phyloP scores from a whole-genome alignment of 495 filamentous ascomycete species.

The Symbiotaphrina buchneri region DNA sequence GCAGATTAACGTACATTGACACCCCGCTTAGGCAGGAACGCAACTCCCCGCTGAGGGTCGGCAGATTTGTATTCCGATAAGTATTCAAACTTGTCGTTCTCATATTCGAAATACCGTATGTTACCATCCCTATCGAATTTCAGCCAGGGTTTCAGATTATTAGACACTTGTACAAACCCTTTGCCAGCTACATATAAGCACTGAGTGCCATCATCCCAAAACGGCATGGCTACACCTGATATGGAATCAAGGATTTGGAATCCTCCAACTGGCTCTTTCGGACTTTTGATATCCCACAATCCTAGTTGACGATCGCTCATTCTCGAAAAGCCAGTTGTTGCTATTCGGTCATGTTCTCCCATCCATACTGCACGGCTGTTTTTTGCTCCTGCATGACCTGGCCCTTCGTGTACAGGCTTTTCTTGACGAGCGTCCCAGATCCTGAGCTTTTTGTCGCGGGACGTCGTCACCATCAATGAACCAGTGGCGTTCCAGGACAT shows the following conservation, averaged over 20 bases:
- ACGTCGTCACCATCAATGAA: conserved; percentile 74
- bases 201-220: conserved; percentile 94
- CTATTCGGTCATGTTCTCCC: conserved; percentile 84
- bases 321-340: conserved; percentile 87
- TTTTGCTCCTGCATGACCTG: conserved; percentile 82
- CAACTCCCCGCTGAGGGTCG: conserved; percentile 85
- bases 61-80: conserved; percentile 86
- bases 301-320: conserved; percentile 96
- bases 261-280: conserved; percentile 61
- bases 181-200: conserved; percentile 89
- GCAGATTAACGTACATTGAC: conserved; percentile 39
- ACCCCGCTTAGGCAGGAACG: conserved; percentile 86
- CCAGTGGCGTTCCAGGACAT: conserved; percentile 92
- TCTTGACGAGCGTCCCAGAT: conserved; percentile 95
- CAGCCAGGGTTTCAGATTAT: conserved; percentile 4
- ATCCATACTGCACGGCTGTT: conserved; percentile 93
- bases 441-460: conserved; percentile 90
- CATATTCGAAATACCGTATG: conserved; percentile 93
- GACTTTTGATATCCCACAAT: conserved; percentile 77
- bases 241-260: conserved; percentile 80
- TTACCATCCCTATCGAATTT: conserved; percentile 56
- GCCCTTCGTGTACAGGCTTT: conserved; percentile 59
- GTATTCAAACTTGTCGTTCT: conserved; percentile 94
- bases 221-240: conserved; percentile 96
- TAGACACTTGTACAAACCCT: conserved; percentile 29